phyloP scores from a whole-genome alignment of 768 basidiomycete genomes.

The Boletellus sp. region DNA sequence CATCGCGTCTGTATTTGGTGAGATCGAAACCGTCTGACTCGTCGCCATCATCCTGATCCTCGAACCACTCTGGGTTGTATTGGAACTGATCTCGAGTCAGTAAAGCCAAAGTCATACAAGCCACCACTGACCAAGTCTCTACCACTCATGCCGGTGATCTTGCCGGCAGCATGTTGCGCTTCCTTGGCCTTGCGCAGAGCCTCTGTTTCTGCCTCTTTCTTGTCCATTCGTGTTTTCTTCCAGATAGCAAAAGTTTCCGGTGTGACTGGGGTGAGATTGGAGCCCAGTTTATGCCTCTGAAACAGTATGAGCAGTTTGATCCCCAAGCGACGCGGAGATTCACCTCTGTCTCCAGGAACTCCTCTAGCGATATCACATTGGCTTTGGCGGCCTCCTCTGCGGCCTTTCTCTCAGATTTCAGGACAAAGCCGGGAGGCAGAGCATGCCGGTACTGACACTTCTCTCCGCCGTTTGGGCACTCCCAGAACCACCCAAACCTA shows the following conservation, averaged over 20 bases:
- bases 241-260: conserved; percentile 87
- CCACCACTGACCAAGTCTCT: conserved; percentile 73
- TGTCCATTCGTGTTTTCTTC: conserved; percentile 94
- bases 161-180: conserved; percentile 77
- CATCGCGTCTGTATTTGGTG: conserved; percentile 49
- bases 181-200: conserved; percentile 80
- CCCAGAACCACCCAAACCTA: conserved; percentile 95
- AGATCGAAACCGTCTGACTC: conserved; percentile 55
- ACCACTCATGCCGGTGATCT: conserved; percentile 91
- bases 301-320: conserved; percentile 1
- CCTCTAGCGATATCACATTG: conserved; percentile 86
- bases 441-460: conserved; percentile 94
- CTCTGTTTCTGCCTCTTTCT: conserved; percentile 89
- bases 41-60: conserved; percentile 58
- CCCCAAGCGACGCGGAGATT: conserved; percentile 12
- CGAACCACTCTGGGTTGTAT: conserved; percentile 94
- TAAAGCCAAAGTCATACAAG: neutral
- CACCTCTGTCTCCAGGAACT: conserved; percentile 97
- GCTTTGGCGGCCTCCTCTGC: conserved; percentile 88
- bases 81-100: conserved; percentile 59
- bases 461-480: conserved; percentile 79
- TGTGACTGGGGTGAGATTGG: conserved; percentile 90
- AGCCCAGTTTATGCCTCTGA: conserved; percentile 90
- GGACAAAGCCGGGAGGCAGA: conserved; percentile 91
- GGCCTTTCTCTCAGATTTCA: conserved; percentile 92